Conservation (phyloP, 164 flowering plant genomes). For the Santalum album region DNA sequence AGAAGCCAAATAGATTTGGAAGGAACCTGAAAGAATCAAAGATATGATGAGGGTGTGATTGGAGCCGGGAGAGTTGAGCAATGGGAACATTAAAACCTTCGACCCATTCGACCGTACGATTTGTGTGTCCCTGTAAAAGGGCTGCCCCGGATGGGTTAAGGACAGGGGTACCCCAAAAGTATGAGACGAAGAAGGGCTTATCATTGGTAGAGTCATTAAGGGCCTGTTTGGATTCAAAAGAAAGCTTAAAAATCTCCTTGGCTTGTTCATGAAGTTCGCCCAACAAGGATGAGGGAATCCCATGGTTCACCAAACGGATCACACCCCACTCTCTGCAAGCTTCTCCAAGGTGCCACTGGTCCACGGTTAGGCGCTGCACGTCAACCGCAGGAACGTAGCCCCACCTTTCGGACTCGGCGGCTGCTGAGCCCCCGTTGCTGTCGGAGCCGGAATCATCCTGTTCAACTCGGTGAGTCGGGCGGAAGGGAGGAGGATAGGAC, state of each 20-base stretch:
- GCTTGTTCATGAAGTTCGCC: constrained; percentile 26
- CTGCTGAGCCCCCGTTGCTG: background rate
- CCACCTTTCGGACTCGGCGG: background rate
- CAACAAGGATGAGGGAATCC: constrained; percentile 37
- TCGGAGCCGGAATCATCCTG: background rate
- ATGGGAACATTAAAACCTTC: constrained; percentile 46
- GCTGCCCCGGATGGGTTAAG: constrained; percentile 32
- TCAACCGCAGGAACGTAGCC: constrained; percentile 39
- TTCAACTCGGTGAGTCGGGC: background rate
- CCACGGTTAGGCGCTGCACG: constrained; percentile 12
- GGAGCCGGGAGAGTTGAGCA: constrained; percentile 15
- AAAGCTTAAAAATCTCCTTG: constrained; percentile 24
- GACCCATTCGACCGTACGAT: constrained; percentile 29
- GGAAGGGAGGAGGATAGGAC: background rate
- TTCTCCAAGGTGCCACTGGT: constrained; percentile 16
- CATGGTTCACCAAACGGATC: constrained; percentile 61
- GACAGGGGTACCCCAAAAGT: constrained; percentile 67
- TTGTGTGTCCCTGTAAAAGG: constrained; percentile 8
- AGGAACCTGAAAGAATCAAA: constrained; percentile 46
- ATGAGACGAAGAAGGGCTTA: constrained; percentile 22
- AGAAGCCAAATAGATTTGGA: background rate
- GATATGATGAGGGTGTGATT: constrained; percentile 15
- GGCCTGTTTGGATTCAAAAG: constrained; percentile 47
- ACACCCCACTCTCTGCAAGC: constrained; percentile 63
- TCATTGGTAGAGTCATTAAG: constrained; percentile 3